Percentiles rank a stretch among this genome's conserved stretches.
Conservation (phyloP, 2,329 filamentous ascomycete genomes). For the Botrytis aclada region DNA sequence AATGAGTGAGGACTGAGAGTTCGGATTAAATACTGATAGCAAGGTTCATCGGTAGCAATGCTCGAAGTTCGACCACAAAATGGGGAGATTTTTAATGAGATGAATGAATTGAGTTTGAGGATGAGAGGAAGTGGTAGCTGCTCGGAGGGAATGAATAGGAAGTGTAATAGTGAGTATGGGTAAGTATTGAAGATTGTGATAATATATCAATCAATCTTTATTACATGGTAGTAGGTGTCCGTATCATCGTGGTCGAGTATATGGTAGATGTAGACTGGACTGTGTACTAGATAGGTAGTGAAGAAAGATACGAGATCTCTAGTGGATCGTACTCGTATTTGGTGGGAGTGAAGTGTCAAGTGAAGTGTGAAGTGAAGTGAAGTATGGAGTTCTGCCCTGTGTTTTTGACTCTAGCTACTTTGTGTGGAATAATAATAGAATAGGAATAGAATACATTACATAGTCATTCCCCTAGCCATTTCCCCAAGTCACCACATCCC, state of each 20-base stretch:
- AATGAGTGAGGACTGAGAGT: neutral
- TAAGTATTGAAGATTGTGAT: no score
- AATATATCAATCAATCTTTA: neutral
- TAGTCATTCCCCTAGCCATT: no score
- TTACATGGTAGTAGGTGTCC: neutral
- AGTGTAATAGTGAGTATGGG: neutral
- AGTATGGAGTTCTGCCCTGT: no score
- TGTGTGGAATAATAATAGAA: no score
- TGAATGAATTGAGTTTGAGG: neutral
- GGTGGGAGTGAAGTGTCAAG: neutral
- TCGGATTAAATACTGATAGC: neutral
- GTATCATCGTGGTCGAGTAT: neutral
- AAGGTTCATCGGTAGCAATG: conserved; percentile 1
- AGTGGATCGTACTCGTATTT: neutral
- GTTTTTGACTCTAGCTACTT: neutral
- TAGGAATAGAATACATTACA: no score
- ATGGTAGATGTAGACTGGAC: neutral
- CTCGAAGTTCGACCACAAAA: neutral
- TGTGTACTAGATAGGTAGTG: neutral
- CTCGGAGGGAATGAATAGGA: neutral
- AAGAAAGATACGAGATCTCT: neutral
- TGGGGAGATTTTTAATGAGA: neutral
- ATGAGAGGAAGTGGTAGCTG: neutral
- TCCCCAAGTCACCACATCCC: neutral
- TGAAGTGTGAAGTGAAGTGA: neutral